phyloP scores from a whole-genome alignment of 164 flowering plant genomes.

The Tetracentron sinense region DNA sequence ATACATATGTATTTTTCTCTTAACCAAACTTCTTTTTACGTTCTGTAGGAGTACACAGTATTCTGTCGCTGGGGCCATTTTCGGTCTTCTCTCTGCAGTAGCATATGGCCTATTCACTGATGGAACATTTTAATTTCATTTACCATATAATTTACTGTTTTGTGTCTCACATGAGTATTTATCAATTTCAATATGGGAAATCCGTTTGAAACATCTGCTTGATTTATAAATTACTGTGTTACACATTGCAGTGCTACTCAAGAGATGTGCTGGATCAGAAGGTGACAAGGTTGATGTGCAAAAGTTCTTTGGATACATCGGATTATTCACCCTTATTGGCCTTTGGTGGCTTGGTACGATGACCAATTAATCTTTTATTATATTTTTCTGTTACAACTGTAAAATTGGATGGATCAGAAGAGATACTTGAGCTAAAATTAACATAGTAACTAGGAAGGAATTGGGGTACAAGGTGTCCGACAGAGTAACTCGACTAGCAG shows the following conservation, averaged over 20 bases:
- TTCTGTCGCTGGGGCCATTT: slow-evolving; percentile 44
- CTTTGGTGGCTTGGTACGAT: slow-evolving; percentile 72
- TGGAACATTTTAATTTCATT: slow-evolving; percentile 13
- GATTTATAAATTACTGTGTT: background rate
- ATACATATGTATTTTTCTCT: background rate
- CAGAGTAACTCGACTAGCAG: too few relatives aligned
- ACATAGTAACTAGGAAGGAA: too few relatives aligned
- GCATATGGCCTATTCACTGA: slow-evolving; percentile 55
- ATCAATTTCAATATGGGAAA: slow-evolving; percentile 1
- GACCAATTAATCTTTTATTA: background rate
- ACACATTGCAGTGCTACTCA: slow-evolving; percentile 47
- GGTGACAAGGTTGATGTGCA: slow-evolving; percentile 59
- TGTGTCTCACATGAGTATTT: background rate
- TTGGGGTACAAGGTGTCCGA: too few relatives aligned
- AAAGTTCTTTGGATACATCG: slow-evolving; percentile 59
- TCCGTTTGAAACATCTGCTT: background rate
- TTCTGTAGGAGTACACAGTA: slow-evolving; percentile 34
- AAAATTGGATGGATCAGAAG: background rate
- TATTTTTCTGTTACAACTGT: background rate
- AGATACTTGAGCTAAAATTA: background rate
- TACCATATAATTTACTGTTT: background rate
- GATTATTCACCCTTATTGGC: slow-evolving; percentile 52
- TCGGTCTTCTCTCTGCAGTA: slow-evolving; percentile 51
- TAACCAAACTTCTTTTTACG: slow-evolving; percentile 14
- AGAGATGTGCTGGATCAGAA: slow-evolving; percentile 49